Evolutionary conservation across 257 asterid species (phyloP), one percentile per base, ranked within the genome.

Genomic region (Ehretia macrophylla): DNA sequence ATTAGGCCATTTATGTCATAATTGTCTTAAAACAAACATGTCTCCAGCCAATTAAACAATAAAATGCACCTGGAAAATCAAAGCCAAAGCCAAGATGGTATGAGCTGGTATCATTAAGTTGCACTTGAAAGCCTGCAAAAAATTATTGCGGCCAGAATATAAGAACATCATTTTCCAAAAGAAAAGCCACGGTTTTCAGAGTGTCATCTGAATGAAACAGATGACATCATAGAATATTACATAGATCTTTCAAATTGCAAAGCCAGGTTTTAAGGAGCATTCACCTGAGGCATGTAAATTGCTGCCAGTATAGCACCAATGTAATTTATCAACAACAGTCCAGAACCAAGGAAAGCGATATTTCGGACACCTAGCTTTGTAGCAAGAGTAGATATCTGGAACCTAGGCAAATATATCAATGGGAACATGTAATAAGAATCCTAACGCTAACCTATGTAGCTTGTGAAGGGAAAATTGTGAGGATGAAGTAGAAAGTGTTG

Each of bases 331-430:
- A 93, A 73, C 72, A 93, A 78, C 65, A 93, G 83, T 53, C 95
- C 94, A 23, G 95, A 69, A 72, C 97, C 97, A 57, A 89, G 89
- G 61, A 93, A 73, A 27, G 99, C 86, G 51, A 93, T 89, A 65
- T 93, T 93, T 77, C 94, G 82, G 72, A 89, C 94, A 21, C 99
- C 99, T 75, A 93, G 97, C 71, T 89, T 93, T 52, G 97, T 86
- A 58, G 97, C 99, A 56, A 93, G 72, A 56, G 97, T 93, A 58
- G 95, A 81, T 73, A 93, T 93, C 87, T 85, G 89, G 87, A 93
- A 93, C 88, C 99, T 93, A 65, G 20, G 51, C 4, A 69, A 70
- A 39, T 8, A 45, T 19, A 42, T 51, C 21, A 60, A 75, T 58
- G 19, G 22, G 50, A 16, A 52, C 38, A 11, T 8, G 17, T 37